Conservation (phyloP, 2,329 filamentous ascomycete species). For the Alternaria gansuensis region DNA sequence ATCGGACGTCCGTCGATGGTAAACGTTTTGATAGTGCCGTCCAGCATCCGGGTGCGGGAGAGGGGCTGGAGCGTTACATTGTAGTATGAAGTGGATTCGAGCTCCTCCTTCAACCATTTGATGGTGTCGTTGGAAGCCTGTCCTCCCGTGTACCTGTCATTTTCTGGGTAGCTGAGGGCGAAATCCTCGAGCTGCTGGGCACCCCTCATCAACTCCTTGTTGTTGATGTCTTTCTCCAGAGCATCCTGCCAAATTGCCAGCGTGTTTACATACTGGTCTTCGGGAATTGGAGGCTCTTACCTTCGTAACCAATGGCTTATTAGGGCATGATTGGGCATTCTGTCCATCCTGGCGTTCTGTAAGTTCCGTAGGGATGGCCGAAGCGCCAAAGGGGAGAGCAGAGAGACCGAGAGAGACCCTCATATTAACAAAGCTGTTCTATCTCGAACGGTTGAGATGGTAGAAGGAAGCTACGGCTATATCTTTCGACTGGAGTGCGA, state of each 20-base stretch:
- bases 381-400: conserved; percentile 33
- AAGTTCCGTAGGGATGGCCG: conserved; percentile 22
- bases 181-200: conserved; percentile 49
- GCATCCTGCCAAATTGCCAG: conserved; percentile 33
- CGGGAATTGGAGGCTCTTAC: conserved; percentile 22
- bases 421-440: conserved; percentile 25
- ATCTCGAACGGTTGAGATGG: conserved; percentile 1
- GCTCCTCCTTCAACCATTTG: conserved; percentile 47
- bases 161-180: conserved; percentile 49
- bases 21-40: conserved; percentile 34
- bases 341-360: conserved; percentile 2
- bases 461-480: conserved; percentile 6
- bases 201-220: conserved; percentile 40
- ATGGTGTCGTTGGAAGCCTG: conserved; percentile 54
- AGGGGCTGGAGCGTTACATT: conserved; percentile 47
- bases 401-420: conserved; percentile 34
- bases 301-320: conserved; percentile 24
- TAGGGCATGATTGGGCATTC: conserved; percentile 9
- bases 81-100: conserved; percentile 50
- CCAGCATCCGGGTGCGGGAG: conserved; percentile 33
- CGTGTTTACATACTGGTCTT: background rate
- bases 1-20: conserved; percentile 26
- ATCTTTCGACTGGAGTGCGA: background rate
- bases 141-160: conserved; percentile 53
- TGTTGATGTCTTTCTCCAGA: conserved; percentile 42